Evolutionary conservation across 1,139 yeast species (phyloP), one percentile per base, ranked within the genome.

Genomic region (Pichia sp.): DNA sequence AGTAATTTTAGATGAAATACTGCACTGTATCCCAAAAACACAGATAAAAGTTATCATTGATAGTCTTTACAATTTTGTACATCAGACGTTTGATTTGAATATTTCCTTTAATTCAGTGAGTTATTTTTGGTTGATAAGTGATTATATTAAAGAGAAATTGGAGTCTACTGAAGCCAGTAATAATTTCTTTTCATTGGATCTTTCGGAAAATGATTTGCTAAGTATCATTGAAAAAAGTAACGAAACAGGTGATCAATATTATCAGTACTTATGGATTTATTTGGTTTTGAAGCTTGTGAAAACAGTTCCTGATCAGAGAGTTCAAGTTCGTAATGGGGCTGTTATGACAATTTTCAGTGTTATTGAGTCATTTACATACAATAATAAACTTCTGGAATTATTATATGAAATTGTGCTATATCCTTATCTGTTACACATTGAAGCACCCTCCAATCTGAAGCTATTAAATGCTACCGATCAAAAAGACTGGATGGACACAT

Each of bases 101-200:
- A 84, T 86, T 28, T 84, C 96, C 0, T 88, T 89, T 57, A 84
- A 94, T 40, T 79, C 96, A 0, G 84, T 88, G 8, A 84, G 96
- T 53, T 84, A 86, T 52, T 89, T 86, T 55, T 91, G 97, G 97
- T 61, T 83, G 26, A 75, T 89, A 8, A 83, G 95, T 51, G 97
- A 89, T 56, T 77, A 81, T 42, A 64, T 84, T 36, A 76, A 51
- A 35, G 61, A 55, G 14, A 53, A 48, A 28, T 40, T 49, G 9
- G 58, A 52, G 12, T 18, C 39, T 1, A 3, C 23, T 2, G 35
- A 34, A 3, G 37, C 36, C 10, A 34, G 12, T 22, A 9, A 12
- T 20, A 24, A 18, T 8, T 31, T n/a, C 40, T 46, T 19, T 30
- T 47, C 40, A 2, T 23, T 39, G 4, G 43, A 55, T 11, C 41